Conservation (phyloP, 2,329 filamentous ascomycete genomes). For the Aspergillus ibericus region DNA sequence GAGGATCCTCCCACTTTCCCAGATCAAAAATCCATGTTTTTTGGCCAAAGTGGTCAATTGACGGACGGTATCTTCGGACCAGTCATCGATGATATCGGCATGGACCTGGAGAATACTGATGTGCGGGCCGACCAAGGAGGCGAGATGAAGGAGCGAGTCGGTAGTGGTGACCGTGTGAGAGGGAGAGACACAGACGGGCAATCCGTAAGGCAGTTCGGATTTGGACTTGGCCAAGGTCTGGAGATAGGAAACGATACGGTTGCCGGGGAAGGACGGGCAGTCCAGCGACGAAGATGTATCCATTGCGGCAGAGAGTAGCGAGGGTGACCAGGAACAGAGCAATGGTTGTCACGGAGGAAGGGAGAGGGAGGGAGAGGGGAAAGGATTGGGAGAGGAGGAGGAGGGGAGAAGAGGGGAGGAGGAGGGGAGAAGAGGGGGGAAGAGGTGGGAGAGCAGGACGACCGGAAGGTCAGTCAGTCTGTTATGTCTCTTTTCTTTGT, state of each 20-base stretch:
- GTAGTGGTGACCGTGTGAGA: conserved; percentile 60
- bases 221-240: conserved; percentile 35
- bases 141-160: conserved; percentile 55
- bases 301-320: conserved; percentile 12
- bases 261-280: conserved; percentile 28
- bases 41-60: conserved; percentile 37
- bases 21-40: conserved; percentile 40
- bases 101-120: conserved; percentile 63
- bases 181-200: conserved; percentile 47
- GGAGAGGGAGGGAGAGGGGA: neutral
- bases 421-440: neutral
- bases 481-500: neutral
- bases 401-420: conserved; percentile 4
- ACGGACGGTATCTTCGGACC: conserved; percentile 55
- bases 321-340: neutral
- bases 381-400: conserved; percentile 2
- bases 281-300: conserved; percentile 13
- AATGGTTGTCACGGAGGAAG: neutral
- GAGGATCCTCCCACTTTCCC: conserved; percentile 43
- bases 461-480: neutral
- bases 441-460: neutral
- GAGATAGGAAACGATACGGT: conserved; percentile 41
- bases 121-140: conserved; percentile 59
- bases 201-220: conserved; percentile 37
- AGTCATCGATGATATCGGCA: conserved; percentile 63